Conservation (phyloP, 805 yeast genomes). For the Peterozyma toletana region DNA sequence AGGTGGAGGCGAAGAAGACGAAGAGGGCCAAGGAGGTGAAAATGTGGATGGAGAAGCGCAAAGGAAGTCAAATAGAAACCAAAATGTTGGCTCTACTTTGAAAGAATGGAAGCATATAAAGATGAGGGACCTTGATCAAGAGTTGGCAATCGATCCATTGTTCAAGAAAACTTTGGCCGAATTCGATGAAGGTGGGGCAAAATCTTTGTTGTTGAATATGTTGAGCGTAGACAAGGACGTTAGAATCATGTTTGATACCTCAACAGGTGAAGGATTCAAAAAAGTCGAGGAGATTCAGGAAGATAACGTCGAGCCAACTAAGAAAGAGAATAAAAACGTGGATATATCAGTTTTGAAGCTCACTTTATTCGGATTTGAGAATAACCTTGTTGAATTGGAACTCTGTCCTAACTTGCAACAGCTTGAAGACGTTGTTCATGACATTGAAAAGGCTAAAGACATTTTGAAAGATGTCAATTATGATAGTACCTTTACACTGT, state of each 20-base stretch:
- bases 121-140: slow-evolving; percentile 55
- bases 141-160: slow-evolving; percentile 62
- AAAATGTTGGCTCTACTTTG: slow-evolving; percentile 34
- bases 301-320: slow-evolving; percentile 1
- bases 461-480: slow-evolving; percentile 34
- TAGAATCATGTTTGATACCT: slow-evolving; percentile 63
- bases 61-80: slow-evolving; percentile 17
- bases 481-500: slow-evolving; percentile 8
- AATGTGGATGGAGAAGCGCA: slow-evolving; percentile 13
- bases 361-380: slow-evolving; percentile 9
- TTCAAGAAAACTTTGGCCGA: slow-evolving; percentile 71
- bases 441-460: slow-evolving; percentile 43
- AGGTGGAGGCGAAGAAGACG: slow-evolving; percentile 15
- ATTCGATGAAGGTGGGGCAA: slow-evolving; percentile 81
- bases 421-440: slow-evolving; percentile 48
- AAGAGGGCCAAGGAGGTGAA: slow-evolving; percentile 15
- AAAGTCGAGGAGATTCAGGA: slow-evolving; percentile 8
- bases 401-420: slow-evolving; percentile 64
- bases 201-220: slow-evolving; percentile 57
- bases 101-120: slow-evolving; percentile 43
- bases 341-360: slow-evolving; percentile 4
- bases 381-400: slow-evolving; percentile 21
- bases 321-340: not conserved
- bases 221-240: slow-evolving; percentile 45
- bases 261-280: slow-evolving; percentile 12